Conservation (phyloP, 495 filamentous ascomycete species). For the Penicillium salamii region DNA sequence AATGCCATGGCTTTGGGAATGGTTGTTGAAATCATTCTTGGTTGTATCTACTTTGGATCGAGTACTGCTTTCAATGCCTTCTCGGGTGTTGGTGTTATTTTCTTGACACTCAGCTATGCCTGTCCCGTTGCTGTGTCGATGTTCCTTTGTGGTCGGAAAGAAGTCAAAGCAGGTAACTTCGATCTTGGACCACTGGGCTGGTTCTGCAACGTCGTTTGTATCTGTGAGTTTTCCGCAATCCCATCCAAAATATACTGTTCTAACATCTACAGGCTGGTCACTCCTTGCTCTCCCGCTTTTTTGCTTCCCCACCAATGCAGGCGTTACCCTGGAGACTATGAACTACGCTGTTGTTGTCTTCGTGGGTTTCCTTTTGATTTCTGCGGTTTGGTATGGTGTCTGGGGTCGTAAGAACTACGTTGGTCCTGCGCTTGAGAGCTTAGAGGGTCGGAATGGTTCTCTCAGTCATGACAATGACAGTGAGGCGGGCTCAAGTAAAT, state of each 20-base stretch:
- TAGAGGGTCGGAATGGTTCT: not conserved
- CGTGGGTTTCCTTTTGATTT: conserved; percentile 49
- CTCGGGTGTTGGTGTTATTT: conserved; percentile 55
- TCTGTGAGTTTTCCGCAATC: conserved; percentile 38
- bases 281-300: conserved; percentile 43
- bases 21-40: conserved; percentile 49
- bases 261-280: conserved; percentile 47
- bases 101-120: conserved; percentile 53
- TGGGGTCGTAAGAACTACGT: conserved; percentile 39
- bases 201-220: conserved; percentile 49
- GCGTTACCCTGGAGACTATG: conserved; percentile 38
- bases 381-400: conserved; percentile 58
- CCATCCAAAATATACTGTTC: not conserved
- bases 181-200: conserved; percentile 52
- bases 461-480: not conserved
- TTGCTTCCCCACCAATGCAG: conserved; percentile 36
- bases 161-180: conserved; percentile 47
- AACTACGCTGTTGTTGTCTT: conserved; percentile 61
- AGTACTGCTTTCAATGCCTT: conserved; percentile 58
- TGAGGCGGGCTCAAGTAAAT: not conserved
- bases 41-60: conserved; percentile 54
- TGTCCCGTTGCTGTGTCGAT: conserved; percentile 49
- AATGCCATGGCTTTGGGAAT: conserved; percentile 46
- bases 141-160: conserved; percentile 37
- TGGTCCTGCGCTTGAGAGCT: not conserved